Conservation (phyloP, 2,329 filamentous ascomycete species). For the Penicillium verrucosum region DNA sequence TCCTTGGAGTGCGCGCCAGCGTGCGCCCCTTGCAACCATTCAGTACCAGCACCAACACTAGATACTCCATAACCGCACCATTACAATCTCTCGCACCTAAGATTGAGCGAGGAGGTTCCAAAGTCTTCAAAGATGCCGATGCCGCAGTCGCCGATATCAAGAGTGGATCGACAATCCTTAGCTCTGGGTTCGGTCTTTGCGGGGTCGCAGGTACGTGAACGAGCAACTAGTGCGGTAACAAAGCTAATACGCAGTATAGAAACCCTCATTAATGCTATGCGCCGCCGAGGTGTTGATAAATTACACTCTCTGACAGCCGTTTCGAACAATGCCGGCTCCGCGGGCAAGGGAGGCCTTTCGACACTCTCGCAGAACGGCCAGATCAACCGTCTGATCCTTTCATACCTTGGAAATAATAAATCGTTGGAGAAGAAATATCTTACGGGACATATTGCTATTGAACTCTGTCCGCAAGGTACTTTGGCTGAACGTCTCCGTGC, state of each 20-base stretch:
- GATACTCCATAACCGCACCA: slow-evolving; percentile 23
- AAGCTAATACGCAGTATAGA: slow-evolving; percentile 44
- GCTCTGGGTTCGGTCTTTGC: slow-evolving; percentile 78
- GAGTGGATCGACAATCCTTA: slow-evolving; percentile 68
- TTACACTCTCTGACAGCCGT: slow-evolving; percentile 65
- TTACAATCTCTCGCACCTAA: slow-evolving; percentile 23
- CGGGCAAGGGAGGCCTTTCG: slow-evolving; percentile 65
- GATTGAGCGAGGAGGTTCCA: slow-evolving; percentile 34
- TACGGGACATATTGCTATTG: slow-evolving; percentile 68
- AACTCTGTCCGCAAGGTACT: slow-evolving; percentile 70
- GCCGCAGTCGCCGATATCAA: slow-evolving; percentile 68
- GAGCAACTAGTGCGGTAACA: neutral
- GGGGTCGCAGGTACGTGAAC: slow-evolving; percentile 62
- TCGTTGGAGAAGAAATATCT: slow-evolving; percentile 71
- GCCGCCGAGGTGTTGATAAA: slow-evolving; percentile 55
- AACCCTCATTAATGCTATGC: slow-evolving; percentile 68
- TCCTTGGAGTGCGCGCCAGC: slow-evolving; percentile 17
- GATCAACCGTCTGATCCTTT: slow-evolving; percentile 68
- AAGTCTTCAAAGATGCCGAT: slow-evolving; percentile 52
- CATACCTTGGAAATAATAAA: slow-evolving; percentile 76
- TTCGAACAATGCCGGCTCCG: slow-evolving; percentile 75
- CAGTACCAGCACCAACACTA: slow-evolving; percentile 1
- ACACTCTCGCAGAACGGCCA: slow-evolving; percentile 67
- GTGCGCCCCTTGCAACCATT: slow-evolving; percentile 11
- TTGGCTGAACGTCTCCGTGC: slow-evolving; percentile 57